These are phyloP conservation scores for Candida parachauliodes DNA, from an alignment of 805 yeast genomes.

Conservation along the genomic window DNA sequence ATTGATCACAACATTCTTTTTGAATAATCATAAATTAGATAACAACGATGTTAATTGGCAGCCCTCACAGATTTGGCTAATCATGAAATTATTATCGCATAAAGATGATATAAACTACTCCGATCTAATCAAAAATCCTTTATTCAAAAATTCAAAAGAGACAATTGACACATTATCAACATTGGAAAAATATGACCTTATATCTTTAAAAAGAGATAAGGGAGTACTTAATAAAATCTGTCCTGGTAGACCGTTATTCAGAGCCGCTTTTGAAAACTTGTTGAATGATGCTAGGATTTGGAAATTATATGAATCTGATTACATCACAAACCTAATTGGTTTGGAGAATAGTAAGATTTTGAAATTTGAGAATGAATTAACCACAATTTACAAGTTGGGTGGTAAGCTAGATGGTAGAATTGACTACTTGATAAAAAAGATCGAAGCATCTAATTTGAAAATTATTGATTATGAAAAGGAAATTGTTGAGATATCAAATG, in stretches of 20 bases:
- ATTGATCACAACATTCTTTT: slow-evolving; percentile 80
- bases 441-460: slow-evolving; percentile 54
- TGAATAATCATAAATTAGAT: slow-evolving; percentile 24
- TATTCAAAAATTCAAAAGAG: slow-evolving; percentile 56
- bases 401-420: slow-evolving; percentile 60
- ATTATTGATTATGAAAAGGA: slow-evolving; percentile 27
- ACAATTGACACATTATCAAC: slow-evolving; percentile 49
- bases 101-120: slow-evolving; percentile 44
- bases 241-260: slow-evolving; percentile 82
- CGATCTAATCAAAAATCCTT: slow-evolving; percentile 52
- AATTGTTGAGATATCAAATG: slow-evolving; percentile 18
- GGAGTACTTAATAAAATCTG: slow-evolving; percentile 65
- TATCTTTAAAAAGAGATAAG: slow-evolving; percentile 67
- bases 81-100: slow-evolving; percentile 62
- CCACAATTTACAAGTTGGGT: slow-evolving; percentile 48
- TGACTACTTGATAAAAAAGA: slow-evolving; percentile 63
- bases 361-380: slow-evolving; percentile 68
- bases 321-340: slow-evolving; percentile 50
- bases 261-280: slow-evolving; percentile 72
- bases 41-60: slow-evolving; percentile 48
- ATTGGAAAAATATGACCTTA: slow-evolving; percentile 76
- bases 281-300: slow-evolving; percentile 53
- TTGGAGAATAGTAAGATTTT: slow-evolving; percentile 61
- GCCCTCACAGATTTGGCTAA: slow-evolving; percentile 83
- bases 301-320: slow-evolving; percentile 61